phyloP scores from a whole-genome alignment of 106 monocot species.

The Dendrobium catenatum region DNA sequence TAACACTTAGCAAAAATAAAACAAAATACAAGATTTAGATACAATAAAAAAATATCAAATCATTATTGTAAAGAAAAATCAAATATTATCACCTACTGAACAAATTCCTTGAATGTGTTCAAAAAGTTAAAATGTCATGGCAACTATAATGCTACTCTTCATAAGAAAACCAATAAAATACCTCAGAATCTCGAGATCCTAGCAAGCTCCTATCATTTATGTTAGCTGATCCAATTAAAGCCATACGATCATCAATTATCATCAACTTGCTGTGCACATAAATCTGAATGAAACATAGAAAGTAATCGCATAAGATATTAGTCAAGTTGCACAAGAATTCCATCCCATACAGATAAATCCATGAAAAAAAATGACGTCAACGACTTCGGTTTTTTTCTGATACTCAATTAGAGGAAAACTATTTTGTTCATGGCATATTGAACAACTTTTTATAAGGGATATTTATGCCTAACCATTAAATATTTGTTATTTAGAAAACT shows the following conservation, averaged over 20 bases:
- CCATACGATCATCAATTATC: constrained; percentile 88
- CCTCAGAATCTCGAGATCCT: constrained; percentile 98
- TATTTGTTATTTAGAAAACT: no score
- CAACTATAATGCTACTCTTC: neutral
- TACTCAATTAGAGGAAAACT: neutral
- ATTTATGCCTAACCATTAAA: no score
- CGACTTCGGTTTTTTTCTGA: neutral
- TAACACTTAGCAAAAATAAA: neutral
- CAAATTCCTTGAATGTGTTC: no score
- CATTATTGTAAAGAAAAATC: neutral
- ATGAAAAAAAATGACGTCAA: neutral
- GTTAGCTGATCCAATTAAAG: constrained; percentile 94
- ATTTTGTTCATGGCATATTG: neutral
- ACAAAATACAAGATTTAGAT: neutral
- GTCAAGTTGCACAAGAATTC: neutral
- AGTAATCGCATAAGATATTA: neutral
- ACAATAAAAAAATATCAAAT: neutral
- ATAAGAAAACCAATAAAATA: constrained; percentile 17
- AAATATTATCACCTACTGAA: neutral
- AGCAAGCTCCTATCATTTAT: constrained; percentile 98
- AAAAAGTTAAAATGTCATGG: neutral
- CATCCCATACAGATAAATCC: neutral
- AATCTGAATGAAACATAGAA: constrained; percentile 36
- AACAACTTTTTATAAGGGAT: no score
- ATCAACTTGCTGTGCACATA: constrained; percentile 99